These are phyloP conservation scores for Penicillium sp. DNA, from an alignment of 2,329 filamentous ascomycete genomes.

Conservation along the genomic window DNA sequence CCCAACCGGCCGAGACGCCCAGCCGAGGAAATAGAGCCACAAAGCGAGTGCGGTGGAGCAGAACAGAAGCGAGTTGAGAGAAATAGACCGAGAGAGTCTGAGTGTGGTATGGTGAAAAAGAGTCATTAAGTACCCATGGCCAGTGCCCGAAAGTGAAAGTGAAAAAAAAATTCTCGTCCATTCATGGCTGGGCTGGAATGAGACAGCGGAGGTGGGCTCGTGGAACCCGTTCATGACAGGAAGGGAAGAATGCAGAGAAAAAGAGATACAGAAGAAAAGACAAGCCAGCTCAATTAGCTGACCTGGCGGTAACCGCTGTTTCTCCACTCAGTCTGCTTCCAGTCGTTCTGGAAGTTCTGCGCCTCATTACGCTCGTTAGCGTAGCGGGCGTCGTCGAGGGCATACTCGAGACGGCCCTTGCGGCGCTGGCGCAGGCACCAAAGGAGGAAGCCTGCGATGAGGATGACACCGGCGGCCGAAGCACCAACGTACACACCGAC, in stretches of 20 bases:
- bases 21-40: background rate
- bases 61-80: background rate
- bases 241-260: background rate
- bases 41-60: background rate
- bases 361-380: conserved; percentile 43
- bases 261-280: background rate
- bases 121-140: background rate
- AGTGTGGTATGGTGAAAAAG: background rate
- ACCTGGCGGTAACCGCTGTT: conserved; percentile 36
- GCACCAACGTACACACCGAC: conserved; percentile 51
- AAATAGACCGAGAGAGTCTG: background rate
- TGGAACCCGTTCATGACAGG: conserved; percentile 17
- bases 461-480: conserved; percentile 37
- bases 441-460: conserved; percentile 44
- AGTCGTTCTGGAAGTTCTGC: conserved; percentile 43
- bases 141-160: conserved; percentile 1
- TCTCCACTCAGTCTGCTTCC: conserved; percentile 43
- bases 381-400: conserved; percentile 53
- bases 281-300: conserved; percentile 12
- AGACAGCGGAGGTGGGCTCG: conserved; percentile 7
- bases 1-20: conserved; percentile 6
- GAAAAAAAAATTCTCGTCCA: conserved; percentile 6
- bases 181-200: conserved; percentile 5
- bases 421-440: conserved; percentile 57
- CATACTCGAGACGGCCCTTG: conserved; percentile 54